phyloP scores from a whole-genome alignment of 2,329 filamentous ascomycete species.

The Acephala macrosclerotiorum region DNA sequence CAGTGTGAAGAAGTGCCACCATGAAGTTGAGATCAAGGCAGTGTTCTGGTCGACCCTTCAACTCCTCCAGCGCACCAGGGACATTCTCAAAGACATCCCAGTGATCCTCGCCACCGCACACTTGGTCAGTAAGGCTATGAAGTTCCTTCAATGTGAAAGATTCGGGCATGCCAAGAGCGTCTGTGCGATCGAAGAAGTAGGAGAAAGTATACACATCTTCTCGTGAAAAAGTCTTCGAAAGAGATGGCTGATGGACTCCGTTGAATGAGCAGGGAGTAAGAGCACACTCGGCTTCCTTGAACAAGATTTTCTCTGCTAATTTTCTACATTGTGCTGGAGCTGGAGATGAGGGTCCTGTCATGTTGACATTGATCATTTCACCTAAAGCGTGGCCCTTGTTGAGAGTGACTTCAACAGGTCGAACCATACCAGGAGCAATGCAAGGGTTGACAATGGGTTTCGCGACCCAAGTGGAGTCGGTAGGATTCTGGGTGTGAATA shows the following conservation, averaged over 20 bases:
- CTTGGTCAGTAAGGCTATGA: conserved; percentile 82
- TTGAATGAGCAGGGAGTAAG: conserved; percentile 98
- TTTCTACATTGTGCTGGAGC: conserved; percentile 88
- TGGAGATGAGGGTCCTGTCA: conserved; percentile 81
- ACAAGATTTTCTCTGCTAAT: conserved; percentile 87
- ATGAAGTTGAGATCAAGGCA: conserved; percentile 98
- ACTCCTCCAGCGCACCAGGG: conserved; percentile 79
- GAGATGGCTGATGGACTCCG: conserved; percentile 90
- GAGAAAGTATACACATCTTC: conserved; percentile 97
- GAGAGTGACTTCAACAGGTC: conserved; percentile 76
- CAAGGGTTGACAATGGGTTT: conserved; percentile 83
- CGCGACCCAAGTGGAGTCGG: conserved; percentile 71
- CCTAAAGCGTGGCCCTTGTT: conserved; percentile 71
- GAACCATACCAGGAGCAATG: conserved; percentile 80
- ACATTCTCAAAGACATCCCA: conserved; percentile 86
- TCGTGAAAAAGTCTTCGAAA: conserved; percentile 88
- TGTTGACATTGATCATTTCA: conserved; percentile 73
- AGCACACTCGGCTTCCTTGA: conserved; percentile 83
- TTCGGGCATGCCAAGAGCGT: conserved; percentile 96
- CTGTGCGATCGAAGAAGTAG: conserved; percentile 96
- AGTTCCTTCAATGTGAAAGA: conserved; percentile 93
- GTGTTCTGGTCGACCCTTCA: conserved; percentile 83
- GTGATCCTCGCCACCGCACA: conserved; percentile 78
- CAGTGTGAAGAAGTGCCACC: conserved; percentile 89
- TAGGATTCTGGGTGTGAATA: conserved; percentile 68